Percentiles rank a stretch among this genome's conserved stretches.
These are phyloP conservation scores for Xylaria curta DNA, from an alignment of 495 filamentous ascomycete species.

Conservation along the genomic window DNA sequence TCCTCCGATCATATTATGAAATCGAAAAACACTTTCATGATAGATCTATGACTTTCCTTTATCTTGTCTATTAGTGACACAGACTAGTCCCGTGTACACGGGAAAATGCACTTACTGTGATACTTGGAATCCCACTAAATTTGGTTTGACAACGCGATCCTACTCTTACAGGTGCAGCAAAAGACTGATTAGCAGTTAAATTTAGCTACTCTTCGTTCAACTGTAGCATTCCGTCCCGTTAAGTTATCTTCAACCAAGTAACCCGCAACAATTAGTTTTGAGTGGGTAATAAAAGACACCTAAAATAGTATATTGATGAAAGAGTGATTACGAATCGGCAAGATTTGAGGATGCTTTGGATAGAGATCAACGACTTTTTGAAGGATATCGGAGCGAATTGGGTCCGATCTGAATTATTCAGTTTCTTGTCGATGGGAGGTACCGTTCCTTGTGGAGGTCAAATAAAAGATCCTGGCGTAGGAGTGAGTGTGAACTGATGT, in stretches of 20 bases:
- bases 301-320: neutral
- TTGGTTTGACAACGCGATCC: neutral
- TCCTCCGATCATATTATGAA: conserved; percentile 21
- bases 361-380: neutral
- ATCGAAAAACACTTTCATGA: conserved; percentile 2
- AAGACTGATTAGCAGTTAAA: neutral
- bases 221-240: neutral
- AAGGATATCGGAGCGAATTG: neutral
- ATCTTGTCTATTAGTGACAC: neutral
- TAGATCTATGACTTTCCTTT: neutral
- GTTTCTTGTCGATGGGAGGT: neutral
- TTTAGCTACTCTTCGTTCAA: neutral
- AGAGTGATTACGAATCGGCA: neutral
- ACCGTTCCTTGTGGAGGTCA: conserved; percentile 11
- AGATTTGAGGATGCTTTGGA: neutral
- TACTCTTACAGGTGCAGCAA: neutral
- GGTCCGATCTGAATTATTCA: neutral
- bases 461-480: conserved; percentile 24
- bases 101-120: conserved; percentile 1
- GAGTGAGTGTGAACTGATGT: conserved; percentile 23
- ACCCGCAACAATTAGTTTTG: neutral
- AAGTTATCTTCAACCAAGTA: conserved; percentile 1
- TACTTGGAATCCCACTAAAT: neutral
- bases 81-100: neutral
- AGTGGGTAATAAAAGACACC: neutral